Evolutionary conservation across 2,329 filamentous ascomycete genomes (phyloP), one percentile per base, ranked within the genome.

Genomic region (Diaporthe longicolla): DNA sequence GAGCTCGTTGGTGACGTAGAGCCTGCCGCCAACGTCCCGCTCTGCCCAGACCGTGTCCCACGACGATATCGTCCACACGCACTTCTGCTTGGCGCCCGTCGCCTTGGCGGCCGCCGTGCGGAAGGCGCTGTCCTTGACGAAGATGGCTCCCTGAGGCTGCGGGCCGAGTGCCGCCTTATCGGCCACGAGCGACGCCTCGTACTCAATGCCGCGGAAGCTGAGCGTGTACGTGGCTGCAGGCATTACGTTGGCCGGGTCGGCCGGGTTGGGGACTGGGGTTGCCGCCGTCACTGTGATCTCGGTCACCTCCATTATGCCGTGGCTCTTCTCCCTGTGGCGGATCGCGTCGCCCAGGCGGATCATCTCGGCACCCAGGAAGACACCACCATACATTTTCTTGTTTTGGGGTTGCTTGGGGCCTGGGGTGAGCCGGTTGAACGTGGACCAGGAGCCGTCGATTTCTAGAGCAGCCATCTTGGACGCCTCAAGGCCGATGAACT

Each of bases 1-100:
- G 48, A 91, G 82, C 73, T 85, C 83, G 73, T 85, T 81, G n/a
- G 87, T 87, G 21, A 89, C 87, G 81, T 91, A 91, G 81, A 90
- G 90, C n/a, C 89, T 84, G 68, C 89, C 89, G 73, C 85, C 83
- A 68, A 91, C 83, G 29, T 83, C 83, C 19, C 79, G 78, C 77
- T 90, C 88, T 43, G 69, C 72, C 65, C 82, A 81, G 9, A 78
- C 75, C 40, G 78, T 77, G 52, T 79, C 78, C 35, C 69, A 72
- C 21, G 65, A 68, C 69, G 74, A 69, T 19, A 69, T 70, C 52
- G 57, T 61, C 74, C 74, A 75, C 37, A 75, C 74, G 45, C 68
- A 74, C 72, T 75, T 75, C 68, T 74, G 69, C 48, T 74, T 75
- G 19, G 68, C 55, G 15, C 74, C 74, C 32, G 68, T 58, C 5